Base-by-base conservation (phyloP, 2,329 filamentous ascomycete species). In the Lecanicillium sp. region DNA sequence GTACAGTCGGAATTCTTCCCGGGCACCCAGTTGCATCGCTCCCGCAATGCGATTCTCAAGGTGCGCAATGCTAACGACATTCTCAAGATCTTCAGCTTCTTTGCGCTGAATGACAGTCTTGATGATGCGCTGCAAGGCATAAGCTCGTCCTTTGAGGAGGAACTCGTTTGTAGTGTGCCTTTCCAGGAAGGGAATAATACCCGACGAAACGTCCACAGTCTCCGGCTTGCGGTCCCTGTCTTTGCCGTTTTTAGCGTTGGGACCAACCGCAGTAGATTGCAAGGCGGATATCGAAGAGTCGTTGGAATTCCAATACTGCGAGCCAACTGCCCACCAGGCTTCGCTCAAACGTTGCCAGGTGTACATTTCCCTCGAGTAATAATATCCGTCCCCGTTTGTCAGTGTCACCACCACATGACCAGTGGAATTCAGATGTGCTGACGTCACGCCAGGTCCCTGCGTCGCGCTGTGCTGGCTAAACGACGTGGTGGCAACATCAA, bases 261-360 rank as follows among this genome's bases (percentile, higher is more conserved):
- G 69, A 0, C 81, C 79, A 7, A 81, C 72, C 9, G 79, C 79
- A 1, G 79, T 81, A 3, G 85, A 79, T 47, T 87, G 81, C 28
- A 95, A 63, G 36, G 88, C 85, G 34, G 84, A 81, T 38, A 95
- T 79, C 1, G 88, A 88, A 2, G 87, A 88, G 53, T 96, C 92
- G 38, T 88, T 94, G 1, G 88, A 94, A 60, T 98, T 97, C 94
- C 92, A 98, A 59, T 98, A 98, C 57, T 98, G 92, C 50, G 87
- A 94, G 14, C 89, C 89, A 0, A 97, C 88, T 0, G 90, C 90
- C 88, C 92, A 98, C 92, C 92, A 98, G 2, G 87, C 77, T 57
- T 98, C 94, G 3, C 88, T 94, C n/a, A 98, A 71, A 9, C 89
- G 80, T 60, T 97, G 90, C 92, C 92, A 98, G 7, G 81, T 77